These are phyloP conservation scores for Geotrichum aggregatum DNA, from an alignment of 1,139 yeast genomes.

Conservation along the genomic window DNA sequence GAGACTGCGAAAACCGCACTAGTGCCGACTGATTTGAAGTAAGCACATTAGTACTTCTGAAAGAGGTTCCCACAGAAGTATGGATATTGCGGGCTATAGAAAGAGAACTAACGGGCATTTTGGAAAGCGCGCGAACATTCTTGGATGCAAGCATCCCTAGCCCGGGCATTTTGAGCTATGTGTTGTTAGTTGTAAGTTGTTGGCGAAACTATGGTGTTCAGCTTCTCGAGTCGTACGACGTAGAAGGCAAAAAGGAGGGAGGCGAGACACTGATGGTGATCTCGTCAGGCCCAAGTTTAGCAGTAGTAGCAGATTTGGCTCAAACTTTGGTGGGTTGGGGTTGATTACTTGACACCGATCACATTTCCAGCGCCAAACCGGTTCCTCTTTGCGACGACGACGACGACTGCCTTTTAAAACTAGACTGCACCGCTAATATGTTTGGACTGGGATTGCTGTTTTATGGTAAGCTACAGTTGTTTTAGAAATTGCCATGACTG, in stretches of 20 bases:
- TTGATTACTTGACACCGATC: neutral
- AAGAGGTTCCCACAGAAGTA: neutral
- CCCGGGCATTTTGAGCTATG: neutral
- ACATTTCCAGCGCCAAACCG: too few relatives aligned
- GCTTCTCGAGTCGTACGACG: neutral
- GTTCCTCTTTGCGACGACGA: too few relatives aligned
- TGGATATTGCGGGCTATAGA: neutral
- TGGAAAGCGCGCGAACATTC: neutral
- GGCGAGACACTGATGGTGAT: too few relatives aligned
- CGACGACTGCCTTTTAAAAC: neutral
- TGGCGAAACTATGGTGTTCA: neutral
- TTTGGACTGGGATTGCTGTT: constrained; percentile 70
- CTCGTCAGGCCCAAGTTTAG: too few relatives aligned
- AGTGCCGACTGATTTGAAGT: neutral
- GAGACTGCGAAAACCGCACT: constrained; percentile 7
- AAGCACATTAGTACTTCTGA: neutral
- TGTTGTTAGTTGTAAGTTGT: neutral
- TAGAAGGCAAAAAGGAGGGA: neutral
- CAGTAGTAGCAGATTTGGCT: too few relatives aligned
- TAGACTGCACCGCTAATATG: constrained; percentile 33
- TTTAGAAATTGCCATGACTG: neutral
- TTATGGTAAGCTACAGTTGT: constrained; percentile 45
- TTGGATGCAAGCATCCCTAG: constrained; percentile 1
- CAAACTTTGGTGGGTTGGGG: neutral
- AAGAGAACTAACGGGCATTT: neutral